Evolutionary conservation across 805 yeast genomes (phyloP), one percentile per base, ranked within the genome.

Genomic region (Yarrowia phangngaensis): DNA sequence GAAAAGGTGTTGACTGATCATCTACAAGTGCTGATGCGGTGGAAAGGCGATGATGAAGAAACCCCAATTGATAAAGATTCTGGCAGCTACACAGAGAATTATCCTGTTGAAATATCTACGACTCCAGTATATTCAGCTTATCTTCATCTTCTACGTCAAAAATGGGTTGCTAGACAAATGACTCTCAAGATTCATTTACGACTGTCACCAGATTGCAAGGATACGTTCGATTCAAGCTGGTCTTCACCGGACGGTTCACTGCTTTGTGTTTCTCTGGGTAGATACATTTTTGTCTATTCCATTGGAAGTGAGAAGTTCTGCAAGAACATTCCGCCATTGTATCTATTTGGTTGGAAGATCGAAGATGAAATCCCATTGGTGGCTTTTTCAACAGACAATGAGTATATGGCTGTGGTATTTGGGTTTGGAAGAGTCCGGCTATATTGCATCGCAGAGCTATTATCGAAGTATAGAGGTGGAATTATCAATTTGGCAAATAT

Each of bases 401-500:
- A 53, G 12, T 53, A 29, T 34, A 19, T 53, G 30, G 56, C 51
- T 2, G 35, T 53, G 26, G 45, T 53, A 11, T 54, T 31, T 22
- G 29, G 38, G 3, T 29, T 46, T 5, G 56, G 56, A 15, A 17
- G 47, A 13, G 52, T 54, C 6, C 40, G 41, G 20, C 30, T 54
- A 4, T 47, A 32, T 16, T 26, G 26, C 23, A 36, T 51, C 20
- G 23, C 19, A 13, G 52, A 34, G 4, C 15, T 20, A 24, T 15
- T 28, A 22, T 14, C 34, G 1, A 50, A 52, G 13, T 45, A 20
- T 17, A 20, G 54, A 8, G 34, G 50, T 8, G 31, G 45, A 15
- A 41, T 41, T 13, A 41, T 41, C 29, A 41, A 41, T 16, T 35
- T 41, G 36, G 48, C 22, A 15, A 41, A 41, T 35, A 35, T 41